Evolutionary conservation across 768 basidiomycete species (phyloP), one percentile per base, ranked within the genome.

Genomic region (Lanmaoa rubissima): DNA sequence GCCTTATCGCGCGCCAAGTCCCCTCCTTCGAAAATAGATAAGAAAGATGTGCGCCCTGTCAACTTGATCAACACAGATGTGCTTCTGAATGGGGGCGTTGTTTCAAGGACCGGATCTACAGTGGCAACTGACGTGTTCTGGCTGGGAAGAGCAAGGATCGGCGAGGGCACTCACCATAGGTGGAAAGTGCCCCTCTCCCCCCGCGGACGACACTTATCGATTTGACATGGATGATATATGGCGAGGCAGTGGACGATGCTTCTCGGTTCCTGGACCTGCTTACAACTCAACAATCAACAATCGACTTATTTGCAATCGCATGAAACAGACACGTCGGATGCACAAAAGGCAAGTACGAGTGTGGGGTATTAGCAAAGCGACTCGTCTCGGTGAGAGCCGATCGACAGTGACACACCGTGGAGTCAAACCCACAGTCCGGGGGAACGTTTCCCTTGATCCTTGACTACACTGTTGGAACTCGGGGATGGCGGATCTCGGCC

Each of bases 231-330:
- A 7, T 28, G 52, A 35, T 16, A 16, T 16, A 48, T 34, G 31
- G 55, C 38, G 19, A 56, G 55, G 19, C 44, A 39, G 21, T 3
- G 13, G 17, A 12, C 2, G 17, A 13, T 17, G 28, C 32, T 34
- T 47, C 32, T 54, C 57, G 32, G 61, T 59, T 48, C 53, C 61
- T 63, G 50, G 51, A 11, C 16, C 12, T 35, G 7, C 6, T 31
- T 31, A 48, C 52, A 39, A 50, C 5, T 36, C 35, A 13, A 55
- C 38, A 50, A 43, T 36, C 35, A 13, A 55, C 38, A 50, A 43
- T 40, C 46, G 35, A 32, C 21, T 51, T 17, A 5, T 17, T 21
- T 16, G 16, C 26, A 35, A 2, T 31, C 39, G 16, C 55, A 57
- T 24, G 47, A 34, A 39, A 47, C n/a, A 8, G 17, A 40, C 12